phyloP scores from a whole-genome alignment of 1,139 yeast genomes.

The Suhomyces kunorum region DNA sequence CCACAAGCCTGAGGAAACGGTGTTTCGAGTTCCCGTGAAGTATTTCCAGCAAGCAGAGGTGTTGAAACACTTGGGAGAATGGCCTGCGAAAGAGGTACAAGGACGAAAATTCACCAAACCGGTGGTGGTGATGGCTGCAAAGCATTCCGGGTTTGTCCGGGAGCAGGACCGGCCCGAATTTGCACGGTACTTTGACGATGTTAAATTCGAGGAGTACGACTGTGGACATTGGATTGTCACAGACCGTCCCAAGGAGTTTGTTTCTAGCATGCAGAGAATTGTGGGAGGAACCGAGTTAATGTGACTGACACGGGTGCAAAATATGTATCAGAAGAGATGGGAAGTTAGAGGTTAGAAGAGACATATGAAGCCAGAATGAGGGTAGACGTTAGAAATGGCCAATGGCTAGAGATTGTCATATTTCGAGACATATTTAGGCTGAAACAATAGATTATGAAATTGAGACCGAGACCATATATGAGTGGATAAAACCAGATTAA shows the following conservation, averaged over 20 bases:
- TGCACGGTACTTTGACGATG: conserved; percentile 36
- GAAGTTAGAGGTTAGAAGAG: no score
- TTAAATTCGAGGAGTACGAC: conserved; percentile 32
- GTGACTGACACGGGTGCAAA: no score
- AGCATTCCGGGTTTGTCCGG: conserved; percentile 42
- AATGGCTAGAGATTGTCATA: no score
- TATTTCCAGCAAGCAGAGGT: conserved; percentile 25
- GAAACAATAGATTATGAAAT: no score
- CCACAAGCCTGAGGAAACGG: conserved; percentile 23
- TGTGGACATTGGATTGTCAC: conserved; percentile 51
- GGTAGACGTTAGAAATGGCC: no score
- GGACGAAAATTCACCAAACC: conserved; percentile 34
- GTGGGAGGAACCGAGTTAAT: conserved; percentile 6
- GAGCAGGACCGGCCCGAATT: conserved; percentile 32
- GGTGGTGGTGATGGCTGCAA: conserved; percentile 43
- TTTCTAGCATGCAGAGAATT: conserved; percentile 26
- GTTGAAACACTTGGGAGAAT: conserved; percentile 37
- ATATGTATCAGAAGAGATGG: no score
- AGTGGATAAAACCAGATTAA: no score
- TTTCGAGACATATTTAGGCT: no score
- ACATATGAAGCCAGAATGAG: no score
- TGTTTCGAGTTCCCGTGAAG: conserved; percentile 32
- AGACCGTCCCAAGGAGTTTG: conserved; percentile 43
- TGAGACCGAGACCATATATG: no score
- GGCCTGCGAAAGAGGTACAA: conserved; percentile 39